These are phyloP conservation scores for Acrodontium crateriforme DNA, from an alignment of 2,329 filamentous ascomycete species.

Conservation along the genomic window DNA sequence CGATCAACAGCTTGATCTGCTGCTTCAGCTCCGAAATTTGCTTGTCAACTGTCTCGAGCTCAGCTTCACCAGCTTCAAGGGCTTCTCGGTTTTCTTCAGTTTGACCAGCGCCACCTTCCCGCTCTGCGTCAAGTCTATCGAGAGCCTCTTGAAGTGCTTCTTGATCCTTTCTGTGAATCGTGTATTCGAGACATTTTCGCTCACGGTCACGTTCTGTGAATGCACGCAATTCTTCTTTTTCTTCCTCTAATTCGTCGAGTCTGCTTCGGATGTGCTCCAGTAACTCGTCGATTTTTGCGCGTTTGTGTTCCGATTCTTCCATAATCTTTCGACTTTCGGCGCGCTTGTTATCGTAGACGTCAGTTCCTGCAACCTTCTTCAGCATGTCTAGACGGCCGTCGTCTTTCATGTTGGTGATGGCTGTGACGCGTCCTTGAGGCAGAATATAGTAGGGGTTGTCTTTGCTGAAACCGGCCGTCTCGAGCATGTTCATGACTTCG, in stretches of 20 bases:
- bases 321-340: constrained; percentile 93
- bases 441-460: constrained; percentile 99
- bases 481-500: constrained; percentile 88
- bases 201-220: constrained; percentile 95
- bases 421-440: constrained; percentile 88
- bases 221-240: constrained; percentile 86
- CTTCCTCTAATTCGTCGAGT: constrained; percentile 78
- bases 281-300: constrained; percentile 84
- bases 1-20: constrained; percentile 67
- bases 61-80: constrained; percentile 59
- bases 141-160: constrained; percentile 62
- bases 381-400: constrained; percentile 74
- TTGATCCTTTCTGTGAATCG: constrained; percentile 83
- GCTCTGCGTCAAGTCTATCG: constrained; percentile 67
- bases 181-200: constrained; percentile 82
- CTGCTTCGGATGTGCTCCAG: constrained; percentile 86
- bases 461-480: constrained; percentile 89
- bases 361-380: constrained; percentile 96
- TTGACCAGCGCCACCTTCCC: constrained; percentile 70
- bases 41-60: constrained; percentile 60
- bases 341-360: constrained; percentile 87
- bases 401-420: constrained; percentile 98
- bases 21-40: constrained; percentile 70
- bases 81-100: constrained; percentile 67
- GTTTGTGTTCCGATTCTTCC: constrained; percentile 90